Conservation (phyloP, 352 stramenopile genomes). For the Phytophthora citrophthora region DNA sequence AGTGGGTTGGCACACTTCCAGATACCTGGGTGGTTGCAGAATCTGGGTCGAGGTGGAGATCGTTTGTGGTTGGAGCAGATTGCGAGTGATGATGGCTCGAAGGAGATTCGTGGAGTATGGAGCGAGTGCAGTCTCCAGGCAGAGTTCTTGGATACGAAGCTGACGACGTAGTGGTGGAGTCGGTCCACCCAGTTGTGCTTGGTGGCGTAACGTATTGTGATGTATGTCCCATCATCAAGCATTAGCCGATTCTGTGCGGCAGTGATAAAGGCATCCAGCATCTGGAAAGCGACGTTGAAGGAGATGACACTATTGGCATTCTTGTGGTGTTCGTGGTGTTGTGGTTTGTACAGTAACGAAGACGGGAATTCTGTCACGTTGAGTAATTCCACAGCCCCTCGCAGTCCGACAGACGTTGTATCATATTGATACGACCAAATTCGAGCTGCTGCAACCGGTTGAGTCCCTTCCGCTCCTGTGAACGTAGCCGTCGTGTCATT, state of each 20-base stretch:
- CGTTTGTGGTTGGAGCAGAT: conserved; percentile 12
- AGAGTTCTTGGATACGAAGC: conserved; percentile 15
- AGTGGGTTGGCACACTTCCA: conserved; percentile 41
- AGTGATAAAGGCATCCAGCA: conserved; percentile 43
- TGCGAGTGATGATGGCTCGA: not conserved
- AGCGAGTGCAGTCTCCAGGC: conserved; percentile 38
- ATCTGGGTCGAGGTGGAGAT: conserved; percentile 16
- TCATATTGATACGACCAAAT: conserved; percentile 53
- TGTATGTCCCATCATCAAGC: not conserved
- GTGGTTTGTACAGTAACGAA: conserved; percentile 36
- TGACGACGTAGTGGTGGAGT: conserved; percentile 40
- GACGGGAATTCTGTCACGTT: conserved; percentile 35
- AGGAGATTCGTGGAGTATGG: conserved; percentile 16
- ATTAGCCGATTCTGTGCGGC: not conserved
- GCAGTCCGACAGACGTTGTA: conserved; percentile 40
- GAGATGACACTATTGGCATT: conserved; percentile 14
- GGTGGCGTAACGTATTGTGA: conserved; percentile 30
- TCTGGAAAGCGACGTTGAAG: conserved; percentile 32
- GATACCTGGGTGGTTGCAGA: conserved; percentile 34
- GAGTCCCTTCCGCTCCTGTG: conserved; percentile 21
- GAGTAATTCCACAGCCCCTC: conserved; percentile 31
- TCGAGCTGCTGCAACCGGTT: conserved; percentile 8
- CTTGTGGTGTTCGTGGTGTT: not conserved
- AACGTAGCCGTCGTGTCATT: not conserved
- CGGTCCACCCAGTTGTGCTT: conserved; percentile 49